Evolutionary conservation across 1,284 basidiomycete species (phyloP).

Genomic region (Cutaneotrichosporon sp.): DNA sequence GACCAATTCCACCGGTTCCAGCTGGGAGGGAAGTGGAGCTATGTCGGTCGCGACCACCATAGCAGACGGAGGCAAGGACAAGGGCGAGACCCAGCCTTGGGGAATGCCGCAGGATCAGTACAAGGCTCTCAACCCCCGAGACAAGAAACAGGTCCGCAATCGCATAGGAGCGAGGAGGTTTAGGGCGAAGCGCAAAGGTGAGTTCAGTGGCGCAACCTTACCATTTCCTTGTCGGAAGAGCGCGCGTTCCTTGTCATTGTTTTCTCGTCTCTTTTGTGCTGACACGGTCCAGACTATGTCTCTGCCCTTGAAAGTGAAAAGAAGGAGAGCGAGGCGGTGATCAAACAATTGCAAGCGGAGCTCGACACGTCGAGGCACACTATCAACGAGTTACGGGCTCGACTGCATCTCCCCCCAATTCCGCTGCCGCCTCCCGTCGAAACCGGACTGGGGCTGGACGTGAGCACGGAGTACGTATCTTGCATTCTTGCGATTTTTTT

Average conservation of each 20-base stretch:
- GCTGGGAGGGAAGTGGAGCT: slow-evolving; percentile 18
- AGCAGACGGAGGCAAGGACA: slow-evolving; percentile 15
- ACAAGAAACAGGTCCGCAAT: slow-evolving; percentile 51
- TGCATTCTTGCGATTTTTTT: background rate
- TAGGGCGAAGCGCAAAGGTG: slow-evolving; percentile 49
- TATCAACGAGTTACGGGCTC: slow-evolving; percentile 37
- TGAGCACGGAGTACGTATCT: slow-evolving; percentile 10
- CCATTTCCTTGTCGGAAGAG: background rate
- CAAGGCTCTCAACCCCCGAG: slow-evolving; percentile 43
- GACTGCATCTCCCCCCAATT: slow-evolving; percentile 27
- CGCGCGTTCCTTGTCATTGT: background rate
- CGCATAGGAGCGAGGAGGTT: slow-evolving; percentile 46
- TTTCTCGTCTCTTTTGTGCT: slow-evolving; percentile 4
- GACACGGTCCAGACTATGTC: slow-evolving; percentile 21
- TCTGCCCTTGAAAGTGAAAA: slow-evolving; percentile 21
- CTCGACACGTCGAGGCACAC: slow-evolving; percentile 31
- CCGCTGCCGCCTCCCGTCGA: slow-evolving; percentile 15
- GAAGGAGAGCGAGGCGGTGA: slow-evolving; percentile 32
- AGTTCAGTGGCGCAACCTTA: slow-evolving; percentile 18
- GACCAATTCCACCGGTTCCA: slow-evolving; percentile 14
- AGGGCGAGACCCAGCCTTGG: slow-evolving; percentile 41
- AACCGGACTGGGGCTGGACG: slow-evolving; percentile 5
- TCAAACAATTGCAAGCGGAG: slow-evolving; percentile 27
- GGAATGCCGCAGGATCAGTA: slow-evolving; percentile 51
- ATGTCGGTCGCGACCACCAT: slow-evolving; percentile 8